Percentiles rank a stretch among this genome's conserved stretches.
phyloP scores from a whole-genome alignment of 768 basidiomycete genomes.

The Boletus subcaerulescens region DNA sequence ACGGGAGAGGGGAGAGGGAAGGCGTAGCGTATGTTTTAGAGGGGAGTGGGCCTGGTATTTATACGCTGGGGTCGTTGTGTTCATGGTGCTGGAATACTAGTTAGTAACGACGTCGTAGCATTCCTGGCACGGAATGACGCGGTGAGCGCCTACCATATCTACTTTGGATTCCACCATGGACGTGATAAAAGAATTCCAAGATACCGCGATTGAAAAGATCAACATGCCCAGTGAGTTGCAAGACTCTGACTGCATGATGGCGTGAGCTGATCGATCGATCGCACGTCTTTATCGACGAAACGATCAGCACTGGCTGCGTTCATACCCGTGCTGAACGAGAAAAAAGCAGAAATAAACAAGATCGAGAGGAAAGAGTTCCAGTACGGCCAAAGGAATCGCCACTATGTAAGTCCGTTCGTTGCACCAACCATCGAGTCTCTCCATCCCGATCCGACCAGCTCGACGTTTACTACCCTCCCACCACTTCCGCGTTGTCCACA shows the following conservation, averaged over 20 bases:
- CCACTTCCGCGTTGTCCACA: constrained; percentile 23
- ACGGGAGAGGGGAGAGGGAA: too few species aligned
- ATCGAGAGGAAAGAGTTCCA: constrained; percentile 54
- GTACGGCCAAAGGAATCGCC: constrained; percentile 46
- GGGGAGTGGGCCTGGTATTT: background rate
- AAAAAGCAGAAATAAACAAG: constrained; percentile 43
- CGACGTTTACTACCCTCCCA: constrained; percentile 61
- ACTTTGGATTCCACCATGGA: constrained; percentile 30
- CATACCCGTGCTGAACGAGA: constrained; percentile 47
- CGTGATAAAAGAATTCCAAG: constrained; percentile 29
- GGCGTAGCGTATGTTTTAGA: background rate
- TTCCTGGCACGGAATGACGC: too few species aligned
- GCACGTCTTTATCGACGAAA: background rate
- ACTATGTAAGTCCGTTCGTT: constrained; percentile 29
- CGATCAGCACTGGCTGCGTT: constrained; percentile 46
- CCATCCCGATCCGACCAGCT: constrained; percentile 38
- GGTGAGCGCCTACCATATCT: background rate
- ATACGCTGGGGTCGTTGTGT: too few species aligned
- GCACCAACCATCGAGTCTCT: background rate
- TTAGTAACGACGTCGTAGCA: too few species aligned
- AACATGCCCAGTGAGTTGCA: constrained; percentile 34
- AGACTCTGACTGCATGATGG: background rate
- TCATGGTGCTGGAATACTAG: background rate
- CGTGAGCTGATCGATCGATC: constrained; percentile 5
- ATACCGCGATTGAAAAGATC: constrained; percentile 32